These are phyloP conservation scores for Dictyophora rubrovolvata DNA, from an alignment of 768 basidiomycete genomes.

Conservation along the genomic window DNA sequence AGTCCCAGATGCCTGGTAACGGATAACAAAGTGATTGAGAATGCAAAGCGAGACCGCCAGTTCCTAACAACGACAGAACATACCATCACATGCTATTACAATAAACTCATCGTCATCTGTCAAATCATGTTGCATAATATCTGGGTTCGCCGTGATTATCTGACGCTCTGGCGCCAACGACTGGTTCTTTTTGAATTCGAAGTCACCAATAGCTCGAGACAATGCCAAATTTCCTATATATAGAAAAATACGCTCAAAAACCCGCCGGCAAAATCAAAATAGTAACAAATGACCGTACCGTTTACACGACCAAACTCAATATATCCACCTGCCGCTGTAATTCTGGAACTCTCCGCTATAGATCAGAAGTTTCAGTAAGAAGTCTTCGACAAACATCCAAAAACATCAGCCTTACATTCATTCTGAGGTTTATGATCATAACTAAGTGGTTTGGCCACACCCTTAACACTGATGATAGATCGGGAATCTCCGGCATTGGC, in stretches of 20 bases:
- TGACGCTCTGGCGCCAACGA: constrained; percentile 75
- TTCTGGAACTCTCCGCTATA: constrained; percentile 74
- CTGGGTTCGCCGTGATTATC: constrained; percentile 91
- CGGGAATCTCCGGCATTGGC: constrained; percentile 98
- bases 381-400: background rate
- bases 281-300: constrained; percentile 37
- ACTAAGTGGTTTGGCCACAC: constrained; percentile 80
- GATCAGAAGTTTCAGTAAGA: constrained; percentile 9
- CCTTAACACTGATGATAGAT: constrained; percentile 76
- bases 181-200: constrained; percentile 96
- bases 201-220: constrained; percentile 92
- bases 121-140: constrained; percentile 71
- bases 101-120: constrained; percentile 92
- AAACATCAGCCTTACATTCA: constrained; percentile 41
- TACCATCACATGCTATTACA: constrained; percentile 95
- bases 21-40: background rate
- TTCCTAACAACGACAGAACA: constrained; percentile 16
- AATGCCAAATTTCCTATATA: constrained; percentile 83
- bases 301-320: constrained; percentile 96
- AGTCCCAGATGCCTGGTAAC: constrained; percentile 85
- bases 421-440: constrained; percentile 94
- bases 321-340: constrained; percentile 86
- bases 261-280: background rate
- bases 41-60: background rate
- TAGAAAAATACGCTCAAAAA: background rate